phyloP scores from a whole-genome alignment of 495 filamentous ascomycete species.

The Hyphodiscus hymeniophilus region DNA sequence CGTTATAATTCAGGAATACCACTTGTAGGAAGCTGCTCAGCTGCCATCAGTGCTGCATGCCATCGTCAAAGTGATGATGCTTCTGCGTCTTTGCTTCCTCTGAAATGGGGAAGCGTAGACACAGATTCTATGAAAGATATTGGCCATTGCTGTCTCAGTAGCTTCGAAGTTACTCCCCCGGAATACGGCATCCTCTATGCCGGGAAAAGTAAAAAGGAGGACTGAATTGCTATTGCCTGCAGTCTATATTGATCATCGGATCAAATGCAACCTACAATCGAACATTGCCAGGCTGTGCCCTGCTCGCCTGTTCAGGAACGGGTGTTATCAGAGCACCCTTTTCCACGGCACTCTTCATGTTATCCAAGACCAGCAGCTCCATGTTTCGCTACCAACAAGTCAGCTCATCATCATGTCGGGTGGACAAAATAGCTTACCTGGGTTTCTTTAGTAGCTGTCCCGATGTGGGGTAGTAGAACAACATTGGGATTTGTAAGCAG shows the following conservation, averaged over 20 bases:
- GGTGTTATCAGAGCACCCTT: constrained; percentile 57
- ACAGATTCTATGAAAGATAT: not conserved
- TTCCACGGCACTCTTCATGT: constrained; percentile 55
- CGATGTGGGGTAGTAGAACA: constrained; percentile 62
- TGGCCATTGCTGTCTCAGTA: constrained; percentile 15
- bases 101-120: constrained; percentile 32
- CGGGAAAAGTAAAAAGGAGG: not conserved
- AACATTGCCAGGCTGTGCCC: no score
- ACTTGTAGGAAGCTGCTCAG: constrained; percentile 32
- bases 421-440: constrained; percentile 50
- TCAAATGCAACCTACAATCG: no score
- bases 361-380: constrained; percentile 65
- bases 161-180: not conserved
- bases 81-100: constrained; percentile 11
- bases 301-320: constrained; percentile 53
- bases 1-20: constrained; percentile 30
- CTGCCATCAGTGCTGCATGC: constrained; percentile 42
- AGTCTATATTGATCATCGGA: no score
- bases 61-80: constrained; percentile 24
- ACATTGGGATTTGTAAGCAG: constrained; percentile 54
- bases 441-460: constrained; percentile 52
- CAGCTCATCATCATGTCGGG: not conserved
- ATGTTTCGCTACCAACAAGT: constrained; percentile 50
- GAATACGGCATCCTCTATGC: not conserved
- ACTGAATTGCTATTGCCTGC: not conserved